Evolutionary conservation across 23 red algal genomes (phyloP), one percentile per base, ranked within the genome.

Genomic region (Gracilaria domingensis): DNA sequence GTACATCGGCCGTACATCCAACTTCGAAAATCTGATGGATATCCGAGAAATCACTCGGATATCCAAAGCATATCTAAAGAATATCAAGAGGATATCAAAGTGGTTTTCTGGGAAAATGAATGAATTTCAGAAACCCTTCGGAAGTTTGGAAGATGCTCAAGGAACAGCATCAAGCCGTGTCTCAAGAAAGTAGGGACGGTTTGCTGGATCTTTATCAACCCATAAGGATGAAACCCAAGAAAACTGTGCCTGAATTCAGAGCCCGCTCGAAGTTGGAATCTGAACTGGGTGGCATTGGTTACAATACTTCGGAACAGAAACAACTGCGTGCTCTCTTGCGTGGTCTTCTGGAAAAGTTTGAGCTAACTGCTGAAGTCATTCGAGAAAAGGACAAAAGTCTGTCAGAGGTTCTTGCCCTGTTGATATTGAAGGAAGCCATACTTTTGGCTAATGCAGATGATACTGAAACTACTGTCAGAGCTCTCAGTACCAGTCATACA

Each of bases 291-390:
- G 69, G 69, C 7, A 75, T 75, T 48, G 35, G 69, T 8, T 44
- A 75, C 21, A 75, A 36, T 0, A 75, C 37, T 0, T 75, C 37
- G 29, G 35, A 40, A 18, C 17, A 8, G 23, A 20, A 59, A 59
- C 55, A 59, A 24, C 55, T 59, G 8, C 55, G 55, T 8, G 55
- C 14, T 23, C 14, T 59, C 3, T 24, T 59, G 55, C 55, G 23
- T 59, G 55, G 14, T 18, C 17, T 70, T 7, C 69, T 17, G 8
- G 18, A 75, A n/a, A 0, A 75, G 8, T 75, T 75, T 75, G 69
- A 26, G 8, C 21, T 48, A 8, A 75, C 69, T 75, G 69, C 69
- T n/a, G 69, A 75, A 75, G 69, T 75, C 21, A 75, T 75, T 23
- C 16, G 23, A 8, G 69, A 25, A 75, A 75, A 8, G 18, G 69